Evolutionary conservation across 2,329 filamentous ascomycete genomes (phyloP), one percentile per base, ranked within the genome.

Genomic region (Hypocrella siamensis): DNA sequence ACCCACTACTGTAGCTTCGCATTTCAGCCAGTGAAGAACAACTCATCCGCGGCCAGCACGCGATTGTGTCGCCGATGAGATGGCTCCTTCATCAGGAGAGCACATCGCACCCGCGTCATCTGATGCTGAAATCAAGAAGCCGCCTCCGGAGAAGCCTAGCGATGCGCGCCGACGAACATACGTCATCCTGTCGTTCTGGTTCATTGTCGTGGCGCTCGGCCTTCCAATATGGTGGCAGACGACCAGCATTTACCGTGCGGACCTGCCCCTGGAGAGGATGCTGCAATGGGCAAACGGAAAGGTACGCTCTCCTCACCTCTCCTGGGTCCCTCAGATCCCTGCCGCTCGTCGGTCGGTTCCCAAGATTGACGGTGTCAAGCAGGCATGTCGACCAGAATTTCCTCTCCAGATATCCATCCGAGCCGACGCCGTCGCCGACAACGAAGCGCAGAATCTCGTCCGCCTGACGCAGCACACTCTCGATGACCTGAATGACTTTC

Each of bases 191-290:
- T 88, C 88, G 7, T 96, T 94, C 55, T 98, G 90, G 90, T 61
- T 75, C 5, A 74, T 96, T 24, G 82, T 93, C 6, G 51, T 93
- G 6, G 68, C 79, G 19, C 58, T 98, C 5, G 90, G 90, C 3
- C 54, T 98, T 41, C 90, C 90, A 35, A 78, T 93, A 69, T 98
- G 90, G 90, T 92, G 84, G 75, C 76, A 75, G 53, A 96, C 90
- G 1, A 98, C 90, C 4, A 79, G 81, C 1, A 93, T 96, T 34
- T 86, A 93, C 53, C 73, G 90, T 34, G 86, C 88, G 10, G 68
- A 75, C 28, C 60, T 98, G 43, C 90, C 90, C 5, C 55, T 94
- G 42, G 69, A 79, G 48, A 70, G 76, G 33, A 98, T 98, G 90
- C 14, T 80, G 42, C 70, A 79, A 38, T 96, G 90, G 88, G 81